These are phyloP conservation scores for Solanum habrochaites DNA, from an alignment of 257 asterid species.

Conservation along the genomic window DNA sequence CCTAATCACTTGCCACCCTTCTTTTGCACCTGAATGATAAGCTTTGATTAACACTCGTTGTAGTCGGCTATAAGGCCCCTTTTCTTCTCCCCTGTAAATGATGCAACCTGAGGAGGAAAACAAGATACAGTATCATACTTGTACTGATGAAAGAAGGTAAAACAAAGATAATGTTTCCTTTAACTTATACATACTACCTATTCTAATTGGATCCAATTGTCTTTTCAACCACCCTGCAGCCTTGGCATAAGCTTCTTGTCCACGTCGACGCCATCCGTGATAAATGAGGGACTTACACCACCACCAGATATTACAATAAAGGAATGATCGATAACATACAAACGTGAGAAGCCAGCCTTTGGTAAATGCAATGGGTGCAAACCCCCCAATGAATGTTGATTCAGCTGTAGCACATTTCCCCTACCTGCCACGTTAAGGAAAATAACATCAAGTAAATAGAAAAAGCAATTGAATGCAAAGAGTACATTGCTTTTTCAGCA, in stretches of 20 bases:
- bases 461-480: not conserved
- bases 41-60: constrained; percentile 40
- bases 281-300: constrained; percentile 38
- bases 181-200: constrained; percentile 29
- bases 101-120: constrained; percentile 47
- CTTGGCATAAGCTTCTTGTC: constrained; percentile 63
- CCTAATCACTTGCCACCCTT: constrained; percentile 66
- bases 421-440: constrained; percentile 30
- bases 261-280: constrained; percentile 64
- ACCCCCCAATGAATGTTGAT: constrained; percentile 70
- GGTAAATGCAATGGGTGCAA: constrained; percentile 47
- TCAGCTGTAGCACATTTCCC: constrained; percentile 64
- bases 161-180: not conserved
- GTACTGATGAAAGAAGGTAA: not conserved
- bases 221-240: constrained; percentile 76
- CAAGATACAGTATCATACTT: not conserved
- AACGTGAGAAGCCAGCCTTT: constrained; percentile 86
- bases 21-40: constrained; percentile 53
- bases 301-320: constrained; percentile 58
- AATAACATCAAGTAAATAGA: not conserved
- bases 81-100: constrained; percentile 74
- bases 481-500: not conserved
- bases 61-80: constrained; percentile 47
- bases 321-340: constrained; percentile 68
- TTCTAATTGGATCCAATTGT: constrained; percentile 76